phyloP scores from a whole-genome alignment of 2,329 filamentous ascomycete species.

The Emydomyces testavorans region DNA sequence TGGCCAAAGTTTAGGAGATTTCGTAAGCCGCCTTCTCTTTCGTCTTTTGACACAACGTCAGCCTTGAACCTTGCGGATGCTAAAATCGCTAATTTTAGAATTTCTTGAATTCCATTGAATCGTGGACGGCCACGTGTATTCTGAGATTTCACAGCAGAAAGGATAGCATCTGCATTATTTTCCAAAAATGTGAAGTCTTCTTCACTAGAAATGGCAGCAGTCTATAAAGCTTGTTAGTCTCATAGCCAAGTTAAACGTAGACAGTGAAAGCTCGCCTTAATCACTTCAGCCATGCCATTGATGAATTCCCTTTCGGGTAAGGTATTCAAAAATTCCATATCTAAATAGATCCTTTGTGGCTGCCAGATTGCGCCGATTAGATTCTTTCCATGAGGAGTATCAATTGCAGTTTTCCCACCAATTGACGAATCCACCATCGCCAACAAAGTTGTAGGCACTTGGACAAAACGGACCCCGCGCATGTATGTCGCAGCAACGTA shows the following conservation, averaged over 20 bases:
- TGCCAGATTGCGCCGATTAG: constrained; percentile 95
- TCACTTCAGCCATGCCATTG: constrained; percentile 96
- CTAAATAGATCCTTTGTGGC: constrained; percentile 84
- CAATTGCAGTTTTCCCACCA: constrained; percentile 95
- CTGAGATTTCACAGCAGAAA: constrained; percentile 57
- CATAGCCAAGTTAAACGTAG: too few species aligned
- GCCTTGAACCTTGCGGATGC: constrained; percentile 91
- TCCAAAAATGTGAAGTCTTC: constrained; percentile 75
- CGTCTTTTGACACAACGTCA: constrained; percentile 83
- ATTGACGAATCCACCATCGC: constrained; percentile 99
- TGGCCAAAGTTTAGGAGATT: constrained; percentile 97
- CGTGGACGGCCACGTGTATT: constrained; percentile 46
- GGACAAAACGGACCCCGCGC: constrained; percentile 90
- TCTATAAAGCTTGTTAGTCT: constrained; percentile 38
- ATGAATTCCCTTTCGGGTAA: constrained; percentile 86
- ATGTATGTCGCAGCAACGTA: constrained; percentile 98
- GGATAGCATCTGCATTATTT: constrained; percentile 63
- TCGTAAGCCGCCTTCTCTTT: constrained; percentile 82
- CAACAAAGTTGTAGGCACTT: constrained; percentile 87
- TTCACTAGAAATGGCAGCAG: constrained; percentile 91
- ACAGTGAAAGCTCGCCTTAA: constrained; percentile 49
- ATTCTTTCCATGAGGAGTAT: constrained; percentile 92
- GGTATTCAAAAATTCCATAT: constrained; percentile 81
- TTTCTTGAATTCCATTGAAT: constrained; percentile 57
- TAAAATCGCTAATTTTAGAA: constrained; percentile 68